A percentile compares a stretch with the other conserved stretches of the same genome.
phyloP scores from a whole-genome alignment of 2,329 filamentous ascomycete genomes.

The Gnomoniopsis smithogilvyi region DNA sequence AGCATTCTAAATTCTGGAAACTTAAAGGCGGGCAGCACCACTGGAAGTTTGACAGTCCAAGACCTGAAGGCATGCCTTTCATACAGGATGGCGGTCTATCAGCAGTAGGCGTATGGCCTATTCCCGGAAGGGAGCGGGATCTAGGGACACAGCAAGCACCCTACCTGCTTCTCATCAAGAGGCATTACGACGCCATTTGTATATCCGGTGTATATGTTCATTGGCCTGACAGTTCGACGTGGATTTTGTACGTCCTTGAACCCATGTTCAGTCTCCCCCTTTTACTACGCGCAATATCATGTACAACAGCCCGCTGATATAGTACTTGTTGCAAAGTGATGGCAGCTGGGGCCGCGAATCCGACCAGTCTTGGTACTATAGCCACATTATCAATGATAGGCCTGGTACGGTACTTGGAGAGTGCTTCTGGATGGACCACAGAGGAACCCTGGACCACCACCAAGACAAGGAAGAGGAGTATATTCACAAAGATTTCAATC shows the following conservation, averaged over 20 bases:
- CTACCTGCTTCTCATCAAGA: slow-evolving; percentile 1
- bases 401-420: background rate
- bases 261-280: background rate
- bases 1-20: background rate
- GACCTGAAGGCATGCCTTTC: background rate
- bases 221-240: background rate
- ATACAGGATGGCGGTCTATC: background rate
- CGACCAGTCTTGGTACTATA: slow-evolving; percentile 1
- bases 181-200: slow-evolving; percentile 2
- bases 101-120: background rate
- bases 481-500: background rate
- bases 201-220: background rate
- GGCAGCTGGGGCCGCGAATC: slow-evolving; percentile 1
- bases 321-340: background rate
- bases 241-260: background rate
- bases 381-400: background rate
- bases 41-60: too few relatives aligned
- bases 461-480: slow-evolving; percentile 1
- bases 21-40: background rate
- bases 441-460: background rate
- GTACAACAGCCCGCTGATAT: background rate
- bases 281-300: background rate
- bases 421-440: slow-evolving; percentile 5
- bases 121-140: background rate
- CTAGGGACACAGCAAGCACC: background rate